Evolutionary conservation across 2,329 filamentous ascomycete species (phyloP).

Genomic region (Colletotrichum zoysiae): DNA sequence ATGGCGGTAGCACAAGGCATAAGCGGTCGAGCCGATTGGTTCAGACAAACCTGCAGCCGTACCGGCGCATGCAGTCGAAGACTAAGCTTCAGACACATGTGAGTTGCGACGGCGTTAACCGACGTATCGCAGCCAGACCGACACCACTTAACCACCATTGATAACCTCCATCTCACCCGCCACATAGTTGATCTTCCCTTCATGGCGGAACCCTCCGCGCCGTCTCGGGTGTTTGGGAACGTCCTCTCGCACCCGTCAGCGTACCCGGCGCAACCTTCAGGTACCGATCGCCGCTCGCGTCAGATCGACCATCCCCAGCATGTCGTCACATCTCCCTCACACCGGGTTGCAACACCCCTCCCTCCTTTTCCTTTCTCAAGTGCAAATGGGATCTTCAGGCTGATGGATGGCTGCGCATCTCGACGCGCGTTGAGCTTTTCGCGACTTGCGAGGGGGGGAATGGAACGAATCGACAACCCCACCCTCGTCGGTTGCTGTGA

Average conservation of each 20-base stretch:
- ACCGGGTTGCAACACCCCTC: neutral
- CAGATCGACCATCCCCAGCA: conserved; percentile 20
- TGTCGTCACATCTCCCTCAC: conserved; percentile 20
- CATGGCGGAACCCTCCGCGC: neutral
- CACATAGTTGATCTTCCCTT: neutral
- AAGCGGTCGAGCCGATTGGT: neutral
- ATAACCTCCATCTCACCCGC: neutral
- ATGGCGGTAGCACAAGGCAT: neutral
- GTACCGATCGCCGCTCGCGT: conserved; percentile 10
- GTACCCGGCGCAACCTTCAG: neutral
- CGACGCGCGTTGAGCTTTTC: neutral
- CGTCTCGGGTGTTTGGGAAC: neutral
- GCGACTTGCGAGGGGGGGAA: neutral
- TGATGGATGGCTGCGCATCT: too few relatives aligned
- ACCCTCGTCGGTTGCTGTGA: neutral
- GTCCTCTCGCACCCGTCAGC: neutral
- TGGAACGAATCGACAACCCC: neutral
- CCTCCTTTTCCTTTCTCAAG: neutral
- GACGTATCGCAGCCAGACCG: neutral
- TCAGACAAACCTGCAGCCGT: neutral
- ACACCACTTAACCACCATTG: neutral
- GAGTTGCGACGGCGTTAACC: neutral
- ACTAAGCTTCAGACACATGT: neutral
- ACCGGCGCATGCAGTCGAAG: neutral
- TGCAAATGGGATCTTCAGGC: neutral